Evolutionary conservation across 2,329 filamentous ascomycete genomes (phyloP), one percentile per base, ranked within the genome.

Genomic region (Fusarium chaquense): DNA sequence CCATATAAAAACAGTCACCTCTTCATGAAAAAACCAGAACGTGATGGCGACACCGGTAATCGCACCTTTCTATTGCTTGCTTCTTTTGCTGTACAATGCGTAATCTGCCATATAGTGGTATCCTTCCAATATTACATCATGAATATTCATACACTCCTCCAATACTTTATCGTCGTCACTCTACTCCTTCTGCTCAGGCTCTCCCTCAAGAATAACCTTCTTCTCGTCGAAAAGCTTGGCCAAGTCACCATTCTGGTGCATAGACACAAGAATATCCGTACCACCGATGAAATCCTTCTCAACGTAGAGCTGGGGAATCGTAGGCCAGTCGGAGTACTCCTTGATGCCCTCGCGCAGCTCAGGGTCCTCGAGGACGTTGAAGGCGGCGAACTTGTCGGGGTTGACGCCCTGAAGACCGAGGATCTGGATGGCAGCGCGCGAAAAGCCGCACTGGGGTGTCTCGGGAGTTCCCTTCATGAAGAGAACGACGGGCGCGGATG

Each of bases 391-490:
- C 84, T 98, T 98, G 71, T 87, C 86, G 18, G 96, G 96, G 82
- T 98, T 93, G 67, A 99, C 94, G 70, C 96, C 96, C 83, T 99
- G 95, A 76, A 98, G 82, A 61, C 95, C 93, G 69, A 99, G 86
- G 76, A 99, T 94, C 85, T 98, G 94, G 79, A 99, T 97, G 78
- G 89, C 93, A 57, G 95, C 95, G 75, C 94, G 89, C 62, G 95
- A 98, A 86, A 98, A 99, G 46, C 96, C 96, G 82, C 96, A 99
- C 81, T 98, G 94, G 22, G 96, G 96, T 65, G 89, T 93, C 83
- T 98, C 94, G 62, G 96, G 96, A 2, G 96, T 98, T 63, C 96
- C 96, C 85, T 99, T 99, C 96, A 99, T 99, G 86, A 99, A 99
- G 60, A 99, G 86, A 1, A 99, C 96, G 0, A 99, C 95, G 3